A percentile compares a stretch with the other conserved stretches of the same genome.
These are phyloP conservation scores for Lasiosphaeria ovina DNA, from an alignment of 495 filamentous ascomycete species.

Conservation along the genomic window DNA sequence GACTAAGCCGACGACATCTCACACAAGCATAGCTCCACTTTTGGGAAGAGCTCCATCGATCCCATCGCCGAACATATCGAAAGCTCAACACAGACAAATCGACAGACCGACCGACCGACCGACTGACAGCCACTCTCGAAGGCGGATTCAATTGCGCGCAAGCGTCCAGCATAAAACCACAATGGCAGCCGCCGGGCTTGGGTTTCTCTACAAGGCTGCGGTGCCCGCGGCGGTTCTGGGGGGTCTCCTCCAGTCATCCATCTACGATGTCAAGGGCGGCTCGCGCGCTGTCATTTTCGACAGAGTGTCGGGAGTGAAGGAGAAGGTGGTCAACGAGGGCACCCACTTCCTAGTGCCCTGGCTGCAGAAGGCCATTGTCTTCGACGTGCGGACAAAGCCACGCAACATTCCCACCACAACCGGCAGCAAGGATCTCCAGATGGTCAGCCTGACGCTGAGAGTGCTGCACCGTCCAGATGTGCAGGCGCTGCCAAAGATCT, in stretches of 20 bases:
- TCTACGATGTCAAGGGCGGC: slow-evolving; percentile 97
- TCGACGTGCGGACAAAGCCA: slow-evolving; percentile 97
- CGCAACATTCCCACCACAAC: slow-evolving; percentile 97
- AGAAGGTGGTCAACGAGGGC: slow-evolving; percentile 88
- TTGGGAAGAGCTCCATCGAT: slow-evolving; percentile 26
- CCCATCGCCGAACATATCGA: slow-evolving; percentile 3
- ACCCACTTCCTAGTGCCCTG: slow-evolving; percentile 97
- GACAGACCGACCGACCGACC: too few species aligned
- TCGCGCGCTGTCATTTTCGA: slow-evolving; percentile 98
- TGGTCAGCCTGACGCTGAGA: slow-evolving; percentile 97
- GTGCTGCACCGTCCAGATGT: slow-evolving; percentile 96
- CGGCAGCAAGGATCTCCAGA: slow-evolving; percentile 98
- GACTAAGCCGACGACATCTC: neutral
- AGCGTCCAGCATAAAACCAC: slow-evolving; percentile 17
- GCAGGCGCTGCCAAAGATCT: slow-evolving; percentile 88
- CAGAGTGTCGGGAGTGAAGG: slow-evolving; percentile 85
- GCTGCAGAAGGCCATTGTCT: slow-evolving; percentile 92
- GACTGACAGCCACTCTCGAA: too few species aligned
- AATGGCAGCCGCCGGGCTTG: slow-evolving; percentile 58
- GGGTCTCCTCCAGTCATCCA: slow-evolving; percentile 64
- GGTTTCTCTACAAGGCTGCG: slow-evolving; percentile 64
- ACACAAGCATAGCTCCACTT: slow-evolving; percentile 15
- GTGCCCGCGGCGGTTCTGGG: slow-evolving; percentile 66
- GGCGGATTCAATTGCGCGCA: too few species aligned
- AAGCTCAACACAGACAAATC: slow-evolving; percentile 1